Conservation (phyloP, 2,329 filamentous ascomycete species). For the Ascocoryne sarcoides region DNA sequence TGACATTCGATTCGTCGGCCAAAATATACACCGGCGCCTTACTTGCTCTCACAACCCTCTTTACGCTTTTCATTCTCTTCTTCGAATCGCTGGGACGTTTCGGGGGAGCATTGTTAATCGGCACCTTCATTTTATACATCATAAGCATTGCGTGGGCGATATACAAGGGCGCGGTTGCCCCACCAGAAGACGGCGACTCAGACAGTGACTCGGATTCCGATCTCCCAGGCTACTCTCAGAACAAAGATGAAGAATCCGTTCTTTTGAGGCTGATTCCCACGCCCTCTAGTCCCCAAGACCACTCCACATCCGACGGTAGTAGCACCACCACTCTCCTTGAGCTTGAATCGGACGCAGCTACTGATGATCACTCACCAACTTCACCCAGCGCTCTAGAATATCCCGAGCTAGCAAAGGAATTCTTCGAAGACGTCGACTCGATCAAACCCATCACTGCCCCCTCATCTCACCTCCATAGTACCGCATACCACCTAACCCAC, state of each 20-base stretch:
- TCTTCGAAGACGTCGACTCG: constrained; percentile 11
- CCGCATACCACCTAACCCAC: constrained; percentile 33
- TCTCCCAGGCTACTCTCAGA: constrained; percentile 17
- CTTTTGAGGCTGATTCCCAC: neutral
- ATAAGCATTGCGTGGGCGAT: constrained; percentile 37
- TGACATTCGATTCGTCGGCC: constrained; percentile 39
- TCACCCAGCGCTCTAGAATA: neutral
- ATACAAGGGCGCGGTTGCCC: constrained; percentile 32
- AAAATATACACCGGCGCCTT: constrained; percentile 38
- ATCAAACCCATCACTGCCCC: neutral
- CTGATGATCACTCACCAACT: neutral
- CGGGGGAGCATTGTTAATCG: constrained; percentile 33
- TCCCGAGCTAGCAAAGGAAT: constrained; percentile 2
- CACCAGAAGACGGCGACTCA: constrained; percentile 36
- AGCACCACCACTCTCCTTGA: constrained; percentile 9
- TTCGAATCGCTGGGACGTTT: constrained; percentile 27
- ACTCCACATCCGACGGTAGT: constrained; percentile 4
- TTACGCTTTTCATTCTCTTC: constrained; percentile 28
- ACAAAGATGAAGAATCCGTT: neutral
- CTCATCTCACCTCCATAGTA: constrained; percentile 12
- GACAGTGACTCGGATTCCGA: constrained; percentile 29
- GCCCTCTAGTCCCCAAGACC: neutral
- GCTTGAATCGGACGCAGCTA: neutral
- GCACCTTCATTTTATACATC: constrained; percentile 36
- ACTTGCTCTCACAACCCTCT: constrained; percentile 34